phyloP scores from a whole-genome alignment of 305 asterid species.

The Fraxinus nigra region DNA sequence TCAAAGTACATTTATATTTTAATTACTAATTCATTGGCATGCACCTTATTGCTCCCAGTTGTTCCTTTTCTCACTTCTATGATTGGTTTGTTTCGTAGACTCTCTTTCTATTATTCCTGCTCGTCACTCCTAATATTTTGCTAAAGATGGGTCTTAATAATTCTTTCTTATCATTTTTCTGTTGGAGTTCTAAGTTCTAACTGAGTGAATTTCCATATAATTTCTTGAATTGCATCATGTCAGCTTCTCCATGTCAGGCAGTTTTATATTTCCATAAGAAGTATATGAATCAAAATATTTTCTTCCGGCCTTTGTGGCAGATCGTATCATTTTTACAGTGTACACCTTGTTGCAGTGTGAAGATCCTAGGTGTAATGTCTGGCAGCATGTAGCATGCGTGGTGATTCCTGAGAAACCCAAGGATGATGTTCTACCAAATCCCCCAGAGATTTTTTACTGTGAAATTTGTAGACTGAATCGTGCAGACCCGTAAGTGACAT shows the following conservation, averaged over 20 bases:
- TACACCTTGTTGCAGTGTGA: constrained; percentile 73
- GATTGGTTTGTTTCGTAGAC: background rate
- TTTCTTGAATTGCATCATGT: constrained; percentile 9
- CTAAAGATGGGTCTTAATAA: background rate
- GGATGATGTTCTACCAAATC: constrained; percentile 60
- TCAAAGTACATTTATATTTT: constrained; percentile 51
- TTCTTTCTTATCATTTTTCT: constrained; percentile 1
- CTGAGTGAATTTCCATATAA: constrained; percentile 7
- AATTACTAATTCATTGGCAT: background rate
- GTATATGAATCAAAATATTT: background rate
- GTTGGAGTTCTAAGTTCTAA: constrained; percentile 20
- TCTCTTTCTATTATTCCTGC: background rate
- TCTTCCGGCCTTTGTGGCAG: background rate
- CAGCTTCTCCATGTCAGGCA: constrained; percentile 8
- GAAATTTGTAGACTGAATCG: constrained; percentile 85
- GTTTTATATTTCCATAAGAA: constrained; percentile 7
- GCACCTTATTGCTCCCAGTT: background rate
- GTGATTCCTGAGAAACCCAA: constrained; percentile 78
- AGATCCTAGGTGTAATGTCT: constrained; percentile 75
- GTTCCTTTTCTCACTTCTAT: background rate
- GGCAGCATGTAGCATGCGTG: constrained; percentile 94
- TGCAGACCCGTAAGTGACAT: constrained; percentile 92
- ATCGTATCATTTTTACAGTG: constrained; percentile 19
- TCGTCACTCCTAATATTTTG: background rate
- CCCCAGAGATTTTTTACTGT: constrained; percentile 81